Evolutionary conservation across 108 stramenopile species (phyloP).

Genomic region (Skeletonema potamos): DNA sequence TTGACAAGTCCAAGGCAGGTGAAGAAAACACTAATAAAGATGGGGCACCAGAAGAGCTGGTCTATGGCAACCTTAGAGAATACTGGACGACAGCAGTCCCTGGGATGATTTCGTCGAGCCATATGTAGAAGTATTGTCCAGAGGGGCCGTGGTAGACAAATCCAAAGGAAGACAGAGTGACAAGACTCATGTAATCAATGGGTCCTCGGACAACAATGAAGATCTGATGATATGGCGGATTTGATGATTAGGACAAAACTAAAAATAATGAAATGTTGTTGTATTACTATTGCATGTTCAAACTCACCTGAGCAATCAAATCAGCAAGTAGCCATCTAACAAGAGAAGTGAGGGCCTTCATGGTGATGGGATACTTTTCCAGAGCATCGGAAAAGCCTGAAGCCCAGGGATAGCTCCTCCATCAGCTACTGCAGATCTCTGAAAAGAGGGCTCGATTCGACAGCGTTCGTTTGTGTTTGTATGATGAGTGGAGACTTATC

Average conservation of each 20-base stretch:
- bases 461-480: conserved; percentile 57
- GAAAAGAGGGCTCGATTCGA: conserved; percentile 62
- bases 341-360: conserved; percentile 95
- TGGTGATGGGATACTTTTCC: conserved; percentile 88
- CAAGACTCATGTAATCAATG: conserved; percentile 92
- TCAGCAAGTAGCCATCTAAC: conserved; percentile 96
- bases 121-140: conserved; percentile 98
- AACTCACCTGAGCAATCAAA: conserved; percentile 92
- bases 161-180: conserved; percentile 91
- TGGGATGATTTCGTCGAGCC: conserved; percentile 85
- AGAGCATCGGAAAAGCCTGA: conserved; percentile 91
- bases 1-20: conserved; percentile 93
- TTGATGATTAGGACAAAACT: background rate
- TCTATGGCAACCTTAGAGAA: conserved; percentile 94
- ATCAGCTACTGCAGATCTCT: conserved; percentile 70
- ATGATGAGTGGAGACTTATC: conserved; percentile 39
- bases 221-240: conserved; percentile 37
- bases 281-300: background rate
- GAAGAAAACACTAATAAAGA: conserved; percentile 97
- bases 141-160: conserved; percentile 97
- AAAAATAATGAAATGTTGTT: too few species aligned
- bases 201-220: conserved; percentile 92
- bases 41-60: conserved; percentile 93
- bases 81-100: conserved; percentile 81
- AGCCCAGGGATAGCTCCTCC: conserved; percentile 89